Evolutionary conservation across 805 yeast species (phyloP).

Genomic region (Zygoascus tannicola): DNA sequence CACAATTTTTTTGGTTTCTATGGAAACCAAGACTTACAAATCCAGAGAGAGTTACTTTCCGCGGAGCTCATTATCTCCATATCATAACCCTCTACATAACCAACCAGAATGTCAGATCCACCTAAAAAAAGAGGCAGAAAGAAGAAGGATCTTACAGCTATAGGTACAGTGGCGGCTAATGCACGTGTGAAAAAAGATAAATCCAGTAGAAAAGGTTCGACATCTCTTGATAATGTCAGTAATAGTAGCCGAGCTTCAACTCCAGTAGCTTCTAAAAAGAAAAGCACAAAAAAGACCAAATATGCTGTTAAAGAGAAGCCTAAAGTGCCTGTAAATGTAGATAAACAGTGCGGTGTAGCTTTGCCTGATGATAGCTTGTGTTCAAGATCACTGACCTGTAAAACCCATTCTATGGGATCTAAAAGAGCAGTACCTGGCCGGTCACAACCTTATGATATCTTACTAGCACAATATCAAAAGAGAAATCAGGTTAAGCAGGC

Average conservation of each 20-base stretch:
- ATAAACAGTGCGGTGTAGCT: constrained; percentile 86
- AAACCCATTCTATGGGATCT: constrained; percentile 92
- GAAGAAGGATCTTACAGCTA: constrained; percentile 12
- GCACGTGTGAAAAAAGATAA: not conserved
- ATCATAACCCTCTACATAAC: too few species aligned
- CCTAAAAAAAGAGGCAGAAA: constrained; percentile 16
- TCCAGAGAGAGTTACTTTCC: too few species aligned
- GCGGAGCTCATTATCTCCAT: too few species aligned
- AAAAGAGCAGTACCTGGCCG: constrained; percentile 85
- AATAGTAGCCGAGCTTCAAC: not conserved
- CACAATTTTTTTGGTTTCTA: too few species aligned
- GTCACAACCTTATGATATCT: constrained; percentile 74
- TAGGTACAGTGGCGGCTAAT: not conserved
- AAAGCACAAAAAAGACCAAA: constrained; percentile 19
- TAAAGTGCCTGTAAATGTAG: constrained; percentile 79
- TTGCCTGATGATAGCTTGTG: constrained; percentile 81
- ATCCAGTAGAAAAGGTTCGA: not conserved
- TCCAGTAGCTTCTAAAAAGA: constrained; percentile 9
- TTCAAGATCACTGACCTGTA: constrained; percentile 84
- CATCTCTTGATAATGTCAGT: not conserved
- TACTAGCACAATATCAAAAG: constrained; percentile 79
- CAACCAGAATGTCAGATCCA: not conserved
- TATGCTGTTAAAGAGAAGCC: constrained; percentile 35
- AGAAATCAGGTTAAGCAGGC: constrained; percentile 81
- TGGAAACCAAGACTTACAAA: too few species aligned